Evolutionary conservation across 2,329 filamentous ascomycete species (phyloP), one percentile per base, ranked within the genome.

Genomic region (Alternaria angustiovoidea): DNA sequence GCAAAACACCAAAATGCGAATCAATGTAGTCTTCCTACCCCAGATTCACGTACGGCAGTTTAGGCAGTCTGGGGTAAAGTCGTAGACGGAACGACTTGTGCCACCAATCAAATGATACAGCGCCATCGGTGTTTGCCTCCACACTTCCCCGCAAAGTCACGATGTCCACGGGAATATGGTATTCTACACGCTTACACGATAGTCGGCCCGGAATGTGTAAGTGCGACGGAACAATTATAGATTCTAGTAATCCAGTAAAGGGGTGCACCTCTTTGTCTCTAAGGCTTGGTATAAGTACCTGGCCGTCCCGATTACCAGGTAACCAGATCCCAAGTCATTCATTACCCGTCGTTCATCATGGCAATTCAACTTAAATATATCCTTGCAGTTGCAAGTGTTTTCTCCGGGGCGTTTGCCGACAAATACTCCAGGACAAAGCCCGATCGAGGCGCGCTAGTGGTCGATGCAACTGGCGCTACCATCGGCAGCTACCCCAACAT

Each of bases 391-490:
- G 30, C 49, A 26, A 44, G 18, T 1, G 9, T 26, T 3, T 18
- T 49, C 9, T 51, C 26, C n/a, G n/a, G 47, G 0, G 58, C 18
- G 2, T n/a, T 46, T 41, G 58, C 63, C n/a, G 57, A 56, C 34
- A 69, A 66, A 14, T 57, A 65, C n/a, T 48, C 57, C 12, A 51
- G 65, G 14, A 63, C 51, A 2, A 63, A 34, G 16, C 66, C 68
- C 11, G 42, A 48, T 11, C 51, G 44, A 7, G 68, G 68, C 2
- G 61, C 68, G 26, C 9, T 70, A 6, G 59, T 70, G 11, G 68
- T 70, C 9, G 68, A 70, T 48, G 58, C 60, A 2, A 66, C 63
- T 1, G 60, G 60, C 24, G 57, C 61, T 34, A 54, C 67, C 20
- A 41, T 43, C 6, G 57, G 59, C 39, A 68, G 66, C 52, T 66